phyloP scores from a whole-genome alignment of 495 filamentous ascomycete species.

The Aspergillus carlsbadensis region DNA sequence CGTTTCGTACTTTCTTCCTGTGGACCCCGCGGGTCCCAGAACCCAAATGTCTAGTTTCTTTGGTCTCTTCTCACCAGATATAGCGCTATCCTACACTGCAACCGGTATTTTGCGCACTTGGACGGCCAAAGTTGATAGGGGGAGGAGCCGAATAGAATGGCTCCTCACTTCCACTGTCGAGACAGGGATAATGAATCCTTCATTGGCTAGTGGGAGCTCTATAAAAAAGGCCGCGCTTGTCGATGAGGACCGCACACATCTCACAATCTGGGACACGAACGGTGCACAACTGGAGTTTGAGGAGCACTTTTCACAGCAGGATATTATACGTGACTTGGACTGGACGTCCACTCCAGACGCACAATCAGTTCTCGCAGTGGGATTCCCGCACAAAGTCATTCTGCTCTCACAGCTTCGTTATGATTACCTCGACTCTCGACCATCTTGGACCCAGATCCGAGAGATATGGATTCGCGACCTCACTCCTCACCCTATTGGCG shows the following conservation, averaged over 20 bases:
- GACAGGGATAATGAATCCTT: conserved; percentile 70
- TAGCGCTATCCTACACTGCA: conserved; percentile 82
- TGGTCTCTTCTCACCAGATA: conserved; percentile 83
- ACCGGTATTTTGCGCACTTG: conserved; percentile 78
- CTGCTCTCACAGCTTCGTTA: conserved; percentile 91
- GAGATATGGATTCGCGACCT: conserved; percentile 79
- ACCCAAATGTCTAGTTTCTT: conserved; percentile 75
- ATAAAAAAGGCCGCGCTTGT: conserved; percentile 86
- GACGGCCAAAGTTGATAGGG: conserved; percentile 72
- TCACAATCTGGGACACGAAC: conserved; percentile 91
- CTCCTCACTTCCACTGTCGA: conserved; percentile 79
- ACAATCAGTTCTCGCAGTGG: conserved; percentile 89
- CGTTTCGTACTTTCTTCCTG: conserved; percentile 78
- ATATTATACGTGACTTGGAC: conserved; percentile 82
- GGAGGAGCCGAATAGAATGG: conserved; percentile 66
- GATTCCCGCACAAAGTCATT: conserved; percentile 80
- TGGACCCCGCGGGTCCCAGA: conserved; percentile 81
- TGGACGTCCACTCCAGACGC: conserved; percentile 93
- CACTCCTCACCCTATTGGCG: conserved; percentile 89
- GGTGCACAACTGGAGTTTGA: conserved; percentile 80
- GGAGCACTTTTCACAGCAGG: conserved; percentile 67
- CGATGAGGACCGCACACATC: conserved; percentile 64
- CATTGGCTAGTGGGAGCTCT: conserved; percentile 80
- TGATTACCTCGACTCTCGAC: conserved; percentile 86
- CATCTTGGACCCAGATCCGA: conserved; percentile 83